Percentiles rank a stretch among this genome's conserved stretches.
phyloP scores from a whole-genome alignment of 768 basidiomycete genomes.

The Chalciporus chontae region DNA sequence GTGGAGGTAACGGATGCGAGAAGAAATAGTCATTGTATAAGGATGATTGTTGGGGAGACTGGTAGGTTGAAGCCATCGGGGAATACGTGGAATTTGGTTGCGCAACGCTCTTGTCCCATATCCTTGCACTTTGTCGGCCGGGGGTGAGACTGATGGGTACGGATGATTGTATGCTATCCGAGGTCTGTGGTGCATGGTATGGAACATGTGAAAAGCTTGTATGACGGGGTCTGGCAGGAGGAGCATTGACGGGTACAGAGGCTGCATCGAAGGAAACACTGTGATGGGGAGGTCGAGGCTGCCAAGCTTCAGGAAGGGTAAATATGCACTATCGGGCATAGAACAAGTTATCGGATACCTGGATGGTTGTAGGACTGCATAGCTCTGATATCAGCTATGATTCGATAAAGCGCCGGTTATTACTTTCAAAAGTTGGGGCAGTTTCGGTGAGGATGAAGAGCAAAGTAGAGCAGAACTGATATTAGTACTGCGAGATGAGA shows the following conservation, averaged over 20 bases:
- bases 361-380: constrained; percentile 34
- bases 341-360: constrained; percentile 14
- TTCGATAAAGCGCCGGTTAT: no score
- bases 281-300: constrained; percentile 20
- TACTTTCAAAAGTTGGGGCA: not conserved
- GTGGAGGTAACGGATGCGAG: constrained; percentile 11
- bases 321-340: not conserved
- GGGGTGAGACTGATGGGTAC: constrained; percentile 26
- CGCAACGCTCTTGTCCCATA: constrained; percentile 15
- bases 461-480: not conserved
- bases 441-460: not conserved
- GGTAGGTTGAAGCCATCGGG: constrained; percentile 4
- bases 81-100: constrained; percentile 13
- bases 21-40: constrained; percentile 31
- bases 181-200: not conserved
- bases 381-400: not conserved
- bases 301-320: constrained; percentile 16
- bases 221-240: constrained; percentile 19
- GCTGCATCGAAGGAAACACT: constrained; percentile 17
- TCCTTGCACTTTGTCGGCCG: constrained; percentile 18
- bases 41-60: constrained; percentile 13
- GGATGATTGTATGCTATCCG: constrained; percentile 2
- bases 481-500: not conserved
- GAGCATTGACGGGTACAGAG: constrained; percentile 3
- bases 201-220: constrained; percentile 13